phyloP scores from a whole-genome alignment of 331 rosid genomes.

The Erythrophleum ivorense region DNA sequence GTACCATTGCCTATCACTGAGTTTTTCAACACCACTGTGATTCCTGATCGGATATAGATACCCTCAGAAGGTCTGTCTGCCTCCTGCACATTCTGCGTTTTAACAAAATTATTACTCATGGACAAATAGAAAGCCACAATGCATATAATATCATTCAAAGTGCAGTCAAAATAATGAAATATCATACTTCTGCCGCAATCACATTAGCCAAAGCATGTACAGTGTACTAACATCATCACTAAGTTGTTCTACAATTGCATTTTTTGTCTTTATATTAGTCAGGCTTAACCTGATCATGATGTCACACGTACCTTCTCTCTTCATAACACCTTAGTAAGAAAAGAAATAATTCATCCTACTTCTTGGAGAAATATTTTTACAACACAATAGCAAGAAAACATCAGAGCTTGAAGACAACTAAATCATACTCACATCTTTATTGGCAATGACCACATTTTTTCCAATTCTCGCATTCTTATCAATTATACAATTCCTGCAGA shows the following conservation, averaged over 20 bases:
- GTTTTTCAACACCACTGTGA: constrained; percentile 67
- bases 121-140: background rate
- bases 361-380: background rate
- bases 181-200: background rate
- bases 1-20: constrained; percentile 61
- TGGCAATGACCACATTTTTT: constrained; percentile 70
- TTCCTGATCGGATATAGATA: constrained; percentile 82
- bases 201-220: background rate
- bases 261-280: background rate
- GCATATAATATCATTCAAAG: background rate
- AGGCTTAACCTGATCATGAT: background rate
- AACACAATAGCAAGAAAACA: background rate
- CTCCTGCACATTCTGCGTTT: constrained; percentile 77
- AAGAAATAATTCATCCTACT: background rate
- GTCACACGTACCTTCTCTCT: background rate
- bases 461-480: constrained; percentile 96
- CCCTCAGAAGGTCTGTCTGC: constrained; percentile 88
- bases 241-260: background rate
- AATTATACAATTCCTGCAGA: constrained; percentile 82
- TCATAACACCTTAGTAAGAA: background rate
- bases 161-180: background rate
- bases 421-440: constrained; percentile 73
- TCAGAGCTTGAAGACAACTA: background rate
- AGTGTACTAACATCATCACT: background rate
- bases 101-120: constrained; percentile 24